phyloP scores from a whole-genome alignment of 2,329 filamentous ascomycete genomes.

The Knufia petricola region DNA sequence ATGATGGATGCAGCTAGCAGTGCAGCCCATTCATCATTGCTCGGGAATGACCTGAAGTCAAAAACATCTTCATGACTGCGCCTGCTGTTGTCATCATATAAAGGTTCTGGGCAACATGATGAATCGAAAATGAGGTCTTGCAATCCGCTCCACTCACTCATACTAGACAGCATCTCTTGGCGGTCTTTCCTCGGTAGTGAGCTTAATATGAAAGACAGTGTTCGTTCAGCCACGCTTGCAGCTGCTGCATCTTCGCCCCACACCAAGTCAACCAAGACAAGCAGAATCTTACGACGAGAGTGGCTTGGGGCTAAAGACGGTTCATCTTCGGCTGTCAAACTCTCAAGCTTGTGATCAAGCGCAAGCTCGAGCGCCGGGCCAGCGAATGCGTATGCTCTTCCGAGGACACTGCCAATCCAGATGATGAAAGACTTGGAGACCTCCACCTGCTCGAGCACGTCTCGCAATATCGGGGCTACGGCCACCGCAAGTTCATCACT shows the following conservation, averaged over 20 bases:
- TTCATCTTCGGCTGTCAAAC: background rate
- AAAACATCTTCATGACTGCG: background rate
- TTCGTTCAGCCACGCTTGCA: slow-evolving; percentile 9
- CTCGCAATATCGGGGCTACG: slow-evolving; percentile 62
- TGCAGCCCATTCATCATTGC: slow-evolving; percentile 46
- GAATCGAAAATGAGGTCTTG: slow-evolving; percentile 3
- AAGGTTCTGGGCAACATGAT: background rate
- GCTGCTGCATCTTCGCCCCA: slow-evolving; percentile 9
- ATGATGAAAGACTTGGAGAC: slow-evolving; percentile 61
- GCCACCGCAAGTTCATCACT: slow-evolving; percentile 54
- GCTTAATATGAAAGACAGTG: slow-evolving; percentile 1
- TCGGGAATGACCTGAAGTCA: background rate
- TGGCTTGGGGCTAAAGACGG: background rate
- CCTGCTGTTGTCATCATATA: too few relatives aligned
- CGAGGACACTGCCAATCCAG: slow-evolving; percentile 79
- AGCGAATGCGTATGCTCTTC: slow-evolving; percentile 69
- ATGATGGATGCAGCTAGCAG: slow-evolving; percentile 54
- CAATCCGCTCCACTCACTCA: slow-evolving; percentile 24
- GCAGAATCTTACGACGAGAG: slow-evolving; percentile 12
- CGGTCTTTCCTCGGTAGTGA: background rate
- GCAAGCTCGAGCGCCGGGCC: slow-evolving; percentile 39
- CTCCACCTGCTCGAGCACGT: slow-evolving; percentile 57
- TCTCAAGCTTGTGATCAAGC: background rate
- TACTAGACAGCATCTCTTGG: slow-evolving; percentile 17
- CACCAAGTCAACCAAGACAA: slow-evolving; percentile 13